Evolutionary conservation across 768 basidiomycete genomes (phyloP).

Genomic region (Russula sp.): DNA sequence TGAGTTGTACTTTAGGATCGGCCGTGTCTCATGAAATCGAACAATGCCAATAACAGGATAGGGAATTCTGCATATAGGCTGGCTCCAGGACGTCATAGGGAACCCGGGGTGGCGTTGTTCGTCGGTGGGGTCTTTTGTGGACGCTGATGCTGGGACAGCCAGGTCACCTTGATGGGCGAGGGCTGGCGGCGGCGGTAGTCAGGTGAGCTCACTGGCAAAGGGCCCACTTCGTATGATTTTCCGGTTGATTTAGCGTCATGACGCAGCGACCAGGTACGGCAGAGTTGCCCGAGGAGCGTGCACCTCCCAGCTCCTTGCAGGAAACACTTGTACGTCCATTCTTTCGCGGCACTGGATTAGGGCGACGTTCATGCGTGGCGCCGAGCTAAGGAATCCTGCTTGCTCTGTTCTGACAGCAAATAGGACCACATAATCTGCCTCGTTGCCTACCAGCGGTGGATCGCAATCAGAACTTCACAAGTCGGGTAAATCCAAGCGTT

Average conservation of each 20-base stretch:
- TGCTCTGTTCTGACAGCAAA: slow-evolving; percentile 43
- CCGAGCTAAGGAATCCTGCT: slow-evolving; percentile 43
- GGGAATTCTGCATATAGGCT: too few relatives aligned
- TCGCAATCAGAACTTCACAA: too few relatives aligned
- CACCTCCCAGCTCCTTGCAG: slow-evolving; percentile 29
- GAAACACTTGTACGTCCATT: slow-evolving; percentile 42
- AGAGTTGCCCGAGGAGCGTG: slow-evolving; percentile 41
- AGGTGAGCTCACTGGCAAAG: not conserved
- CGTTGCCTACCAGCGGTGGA: slow-evolving; percentile 38
- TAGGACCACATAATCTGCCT: slow-evolving; percentile 44
- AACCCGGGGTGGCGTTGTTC: not conserved
- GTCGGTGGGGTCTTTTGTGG: too few relatives aligned
- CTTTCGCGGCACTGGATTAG: slow-evolving; percentile 40
- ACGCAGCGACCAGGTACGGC: slow-evolving; percentile 27
- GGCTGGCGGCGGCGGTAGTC: not conserved
- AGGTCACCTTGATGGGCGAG: not conserved
- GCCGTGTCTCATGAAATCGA: too few relatives aligned
- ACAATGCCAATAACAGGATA: too few relatives aligned
- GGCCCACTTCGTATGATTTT: not conserved
- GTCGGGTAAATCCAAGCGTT: too few relatives aligned
- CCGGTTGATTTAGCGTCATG: slow-evolving; percentile 31
- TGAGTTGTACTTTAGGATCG: too few relatives aligned
- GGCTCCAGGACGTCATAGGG: too few relatives aligned
- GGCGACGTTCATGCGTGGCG: slow-evolving; percentile 41
- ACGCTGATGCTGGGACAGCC: not conserved